Evolutionary conservation across 2,329 filamentous ascomycete species (phyloP), one percentile per base, ranked within the genome.

Genomic region (Colletotrichum sidae): DNA sequence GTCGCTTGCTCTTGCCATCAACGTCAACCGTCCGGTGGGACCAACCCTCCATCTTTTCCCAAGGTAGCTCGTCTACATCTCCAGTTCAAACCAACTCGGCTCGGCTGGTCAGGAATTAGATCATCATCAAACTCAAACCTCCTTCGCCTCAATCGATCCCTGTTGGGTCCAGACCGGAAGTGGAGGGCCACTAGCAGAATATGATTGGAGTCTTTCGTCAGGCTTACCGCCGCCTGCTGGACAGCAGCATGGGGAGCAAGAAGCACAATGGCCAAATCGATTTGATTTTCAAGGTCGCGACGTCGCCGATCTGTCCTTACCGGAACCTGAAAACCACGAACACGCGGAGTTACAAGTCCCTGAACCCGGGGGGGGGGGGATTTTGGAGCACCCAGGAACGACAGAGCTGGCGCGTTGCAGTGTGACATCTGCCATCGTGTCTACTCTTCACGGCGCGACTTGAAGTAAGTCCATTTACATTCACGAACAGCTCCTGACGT

Each of bases 171-270:
- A 58, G 45, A 37, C 51, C 58, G 59, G 69, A 41, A 51, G 46
- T 60, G 55, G 54, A 45, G 69, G 69, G 49, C 69, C 69, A 10
- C 58, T 69, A 8, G 58, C 45, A 45, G 65, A 68, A 41, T 62
- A 67, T 61, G 62, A 67, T 6, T 47, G 55, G 39, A 54, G 58
- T 35, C 13, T 39, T 13, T 49, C 56, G 52, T 55, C 55, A 5
- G 10, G 39, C 34, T 41, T 55, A 34, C 17, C 52, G 7, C 54
- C 59, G 66, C 56, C 68, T 69, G 68, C 59, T 68, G 69, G 68
- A 25, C 67, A 70, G 51, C 42, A 42, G 1, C 8, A 33, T 42
- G 58, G 42, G n/a, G 44, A 60, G 44, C 17, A 55, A 13, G 58
- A 49, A 35, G 15, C 41, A 41, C 42, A 60, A 47, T 47, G 51